Evolutionary conservation across 129 eudicot genomes (phyloP).

Genomic region (Erigeron canadensis): DNA sequence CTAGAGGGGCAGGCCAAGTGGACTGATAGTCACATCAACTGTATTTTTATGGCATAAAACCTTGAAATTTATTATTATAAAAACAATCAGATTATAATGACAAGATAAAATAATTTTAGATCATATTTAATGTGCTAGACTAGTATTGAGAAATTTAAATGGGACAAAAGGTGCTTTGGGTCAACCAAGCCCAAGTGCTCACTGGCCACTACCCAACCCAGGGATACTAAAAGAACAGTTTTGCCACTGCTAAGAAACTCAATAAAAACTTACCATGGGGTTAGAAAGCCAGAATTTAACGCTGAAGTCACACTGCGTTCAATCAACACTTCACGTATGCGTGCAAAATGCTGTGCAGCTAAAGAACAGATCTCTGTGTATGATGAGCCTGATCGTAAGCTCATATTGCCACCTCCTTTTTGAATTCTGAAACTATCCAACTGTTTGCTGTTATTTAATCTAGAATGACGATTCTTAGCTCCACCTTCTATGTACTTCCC

Average conservation of each 20-base stretch:
- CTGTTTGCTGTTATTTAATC: conserved; percentile 43
- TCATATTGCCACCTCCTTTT: conserved; percentile 45
- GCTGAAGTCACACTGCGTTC: conserved; percentile 83
- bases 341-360: conserved; percentile 85
- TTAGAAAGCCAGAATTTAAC: conserved; percentile 75
- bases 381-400: conserved; percentile 53
- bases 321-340: conserved; percentile 79
- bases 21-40: too few species aligned
- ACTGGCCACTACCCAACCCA: too few species aligned
- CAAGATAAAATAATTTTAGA: too few species aligned
- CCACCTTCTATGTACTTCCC: conserved; percentile 62
- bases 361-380: conserved; percentile 70
- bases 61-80: too few species aligned
- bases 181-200: too few species aligned
- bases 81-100: too few species aligned
- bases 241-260: too few species aligned
- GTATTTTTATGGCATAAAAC: not conserved
- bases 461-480: conserved; percentile 60
- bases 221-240: not conserved
- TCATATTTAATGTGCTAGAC: too few species aligned
- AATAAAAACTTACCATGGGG: conserved; percentile 62
- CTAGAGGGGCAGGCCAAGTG: too few species aligned
- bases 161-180: too few species aligned
- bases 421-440: conserved; percentile 41
- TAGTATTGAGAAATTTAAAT: too few species aligned